Evolutionary conservation across 2,329 filamentous ascomycete genomes (phyloP).

Genomic region (Coniochaeta ligniaria): DNA sequence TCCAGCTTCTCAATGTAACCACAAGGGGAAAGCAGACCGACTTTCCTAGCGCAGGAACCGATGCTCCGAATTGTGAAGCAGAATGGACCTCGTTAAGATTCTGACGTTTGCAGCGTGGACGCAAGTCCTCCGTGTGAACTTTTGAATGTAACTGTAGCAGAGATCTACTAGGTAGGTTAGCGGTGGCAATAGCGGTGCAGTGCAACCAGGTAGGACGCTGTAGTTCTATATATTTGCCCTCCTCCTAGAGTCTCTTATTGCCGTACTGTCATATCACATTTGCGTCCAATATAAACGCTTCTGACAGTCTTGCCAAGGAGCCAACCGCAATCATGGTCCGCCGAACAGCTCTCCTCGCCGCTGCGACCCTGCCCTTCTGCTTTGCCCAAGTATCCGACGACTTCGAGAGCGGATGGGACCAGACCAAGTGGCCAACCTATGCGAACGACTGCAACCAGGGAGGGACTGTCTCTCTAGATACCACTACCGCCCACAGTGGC

Average conservation of each 20-base stretch:
- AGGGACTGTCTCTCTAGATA: conserved; percentile 49
- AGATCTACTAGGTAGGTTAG: too few species aligned
- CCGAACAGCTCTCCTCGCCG: conserved; percentile 33
- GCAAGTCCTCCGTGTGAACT: not conserved
- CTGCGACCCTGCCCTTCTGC: conserved; percentile 35
- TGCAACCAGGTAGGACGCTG: not conserved
- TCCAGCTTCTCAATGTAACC: not conserved
- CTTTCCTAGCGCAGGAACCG: not conserved
- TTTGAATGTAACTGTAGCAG: not conserved
- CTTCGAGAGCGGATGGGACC: conserved; percentile 53
- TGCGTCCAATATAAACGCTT: not conserved
- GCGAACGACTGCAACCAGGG: conserved; percentile 54
- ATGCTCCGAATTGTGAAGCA: not conserved
- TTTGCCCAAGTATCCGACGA: conserved; percentile 46
- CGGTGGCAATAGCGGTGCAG: too few species aligned
- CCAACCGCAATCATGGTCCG: conserved; percentile 28
- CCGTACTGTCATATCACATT: not conserved
- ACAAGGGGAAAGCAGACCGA: not conserved
- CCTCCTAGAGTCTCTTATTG: not conserved
- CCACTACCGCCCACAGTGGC: conserved; percentile 46
- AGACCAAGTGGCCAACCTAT: conserved; percentile 50
- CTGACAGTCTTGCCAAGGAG: not conserved
- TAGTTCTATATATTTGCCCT: not conserved
- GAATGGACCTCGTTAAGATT: not conserved
- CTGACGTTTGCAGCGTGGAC: not conserved